These are phyloP conservation scores for Russula emetica DNA, from an alignment of 768 basidiomycete species.

Conservation along the genomic window DNA sequence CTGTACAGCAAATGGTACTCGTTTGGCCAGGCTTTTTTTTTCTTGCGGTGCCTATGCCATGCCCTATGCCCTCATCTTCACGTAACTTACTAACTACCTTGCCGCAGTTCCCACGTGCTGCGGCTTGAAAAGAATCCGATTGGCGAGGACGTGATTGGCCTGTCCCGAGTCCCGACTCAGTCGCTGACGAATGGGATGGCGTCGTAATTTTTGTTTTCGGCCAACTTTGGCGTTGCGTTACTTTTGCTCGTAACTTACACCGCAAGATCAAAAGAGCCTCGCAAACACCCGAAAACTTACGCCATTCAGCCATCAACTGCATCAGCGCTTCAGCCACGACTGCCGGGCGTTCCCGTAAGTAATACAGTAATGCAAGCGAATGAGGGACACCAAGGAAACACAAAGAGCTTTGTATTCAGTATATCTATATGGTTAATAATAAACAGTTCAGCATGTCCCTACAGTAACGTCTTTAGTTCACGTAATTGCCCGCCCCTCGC, in stretches of 20 bases:
- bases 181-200: slow-evolving; percentile 3
- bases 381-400: not conserved
- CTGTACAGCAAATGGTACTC: not conserved
- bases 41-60: slow-evolving; percentile 1
- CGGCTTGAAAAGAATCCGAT: too few relatives aligned
- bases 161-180: slow-evolving; percentile 1
- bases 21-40: not conserved
- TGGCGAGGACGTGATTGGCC: not conserved
- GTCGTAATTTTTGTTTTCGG: not conserved
- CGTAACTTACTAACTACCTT: slow-evolving; percentile 1
- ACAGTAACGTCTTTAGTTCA: not conserved
- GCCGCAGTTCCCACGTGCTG: not conserved
- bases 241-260: not conserved
- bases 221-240: not conserved
- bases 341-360: slow-evolving; percentile 8
- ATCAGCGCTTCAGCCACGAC: not conserved
- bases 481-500: not conserved
- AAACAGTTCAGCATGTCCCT: not conserved
- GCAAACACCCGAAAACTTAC: not conserved
- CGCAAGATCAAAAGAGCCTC: not conserved
- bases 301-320: not conserved
- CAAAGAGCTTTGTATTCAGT: not conserved
- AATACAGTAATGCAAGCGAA: not conserved
- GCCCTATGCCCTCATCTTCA: slow-evolving; percentile 13
- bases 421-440: too few relatives aligned